Conservation (phyloP, 1,284 basidiomycete species). For the Trichosporon coremiiforme region DNA sequence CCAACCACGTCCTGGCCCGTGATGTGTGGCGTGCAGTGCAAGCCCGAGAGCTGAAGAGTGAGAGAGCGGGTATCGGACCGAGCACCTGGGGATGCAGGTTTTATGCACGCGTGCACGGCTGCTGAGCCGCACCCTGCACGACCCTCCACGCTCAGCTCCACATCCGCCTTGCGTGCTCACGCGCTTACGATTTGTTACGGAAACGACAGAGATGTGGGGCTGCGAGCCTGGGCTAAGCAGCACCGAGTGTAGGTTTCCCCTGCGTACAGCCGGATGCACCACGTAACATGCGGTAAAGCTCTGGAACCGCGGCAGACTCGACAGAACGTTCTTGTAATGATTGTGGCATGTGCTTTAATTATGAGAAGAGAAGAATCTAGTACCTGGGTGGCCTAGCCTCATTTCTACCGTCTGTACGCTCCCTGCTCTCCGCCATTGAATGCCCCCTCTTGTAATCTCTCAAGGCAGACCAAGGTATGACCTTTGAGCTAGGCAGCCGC, state of each 20-base stretch:
- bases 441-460: background rate
- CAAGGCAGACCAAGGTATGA: background rate
- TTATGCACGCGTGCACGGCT: background rate
- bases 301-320: background rate
- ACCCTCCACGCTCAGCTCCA: too few relatives aligned
- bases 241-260: background rate
- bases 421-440: background rate
- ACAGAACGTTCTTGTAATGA: background rate
- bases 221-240: background rate
- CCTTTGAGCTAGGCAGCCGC: background rate
- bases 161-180: background rate
- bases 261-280: background rate
- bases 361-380: conserved; percentile 2
- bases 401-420: background rate
- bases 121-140: background rate
- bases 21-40: too few relatives aligned
- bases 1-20: background rate
- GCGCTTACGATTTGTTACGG: background rate
- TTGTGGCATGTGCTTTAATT: conserved; percentile 14
- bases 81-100: background rate
- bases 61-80: background rate
- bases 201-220: background rate
- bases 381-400: background rate
- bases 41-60: too few relatives aligned
- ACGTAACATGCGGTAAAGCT: background rate